Conservation (phyloP, 306 rosid genomes). For the Pyrus communis region DNA sequence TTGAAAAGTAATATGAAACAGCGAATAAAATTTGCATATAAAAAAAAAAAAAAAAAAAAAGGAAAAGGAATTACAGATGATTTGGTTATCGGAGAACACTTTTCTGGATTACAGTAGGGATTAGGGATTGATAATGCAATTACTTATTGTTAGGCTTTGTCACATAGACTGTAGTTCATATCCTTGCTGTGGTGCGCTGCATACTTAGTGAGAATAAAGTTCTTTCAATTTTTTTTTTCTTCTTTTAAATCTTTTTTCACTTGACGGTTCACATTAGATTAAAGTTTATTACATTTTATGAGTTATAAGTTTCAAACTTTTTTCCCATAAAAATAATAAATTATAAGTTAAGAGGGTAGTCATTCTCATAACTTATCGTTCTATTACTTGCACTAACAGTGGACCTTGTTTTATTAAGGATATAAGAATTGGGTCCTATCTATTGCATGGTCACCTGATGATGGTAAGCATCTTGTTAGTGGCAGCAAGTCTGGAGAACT, state of each 20-base stretch:
- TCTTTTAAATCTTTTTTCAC: neutral
- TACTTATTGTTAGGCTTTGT: neutral
- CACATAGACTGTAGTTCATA: neutral
- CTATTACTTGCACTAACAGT: conserved; percentile 1
- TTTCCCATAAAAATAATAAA: no score
- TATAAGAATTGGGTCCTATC: conserved; percentile 94
- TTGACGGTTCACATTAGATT: neutral
- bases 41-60: neutral
- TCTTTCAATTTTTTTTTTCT: neutral
- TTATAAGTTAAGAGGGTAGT: neutral
- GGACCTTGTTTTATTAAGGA: conserved; percentile 36
- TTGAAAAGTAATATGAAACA: no score
- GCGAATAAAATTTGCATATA: neutral
- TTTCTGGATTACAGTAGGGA: neutral
- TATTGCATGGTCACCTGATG: conserved; percentile 94
- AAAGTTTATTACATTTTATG: neutral
- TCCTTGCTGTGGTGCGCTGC: neutral
- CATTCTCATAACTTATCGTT: neutral
- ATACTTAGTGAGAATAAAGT: neutral
- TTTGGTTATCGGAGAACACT: neutral
- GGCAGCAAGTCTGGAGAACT: conserved; percentile 93
- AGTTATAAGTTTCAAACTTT: neutral
- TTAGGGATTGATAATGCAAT: neutral
- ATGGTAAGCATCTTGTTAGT: conserved; percentile 85
- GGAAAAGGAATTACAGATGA: neutral